A percentile compares a stretch with the other conserved stretches of the same genome.
These are phyloP conservation scores for Ascochyta viciae-villosae DNA, from an alignment of 2,329 filamentous ascomycete species.

Conservation along the genomic window DNA sequence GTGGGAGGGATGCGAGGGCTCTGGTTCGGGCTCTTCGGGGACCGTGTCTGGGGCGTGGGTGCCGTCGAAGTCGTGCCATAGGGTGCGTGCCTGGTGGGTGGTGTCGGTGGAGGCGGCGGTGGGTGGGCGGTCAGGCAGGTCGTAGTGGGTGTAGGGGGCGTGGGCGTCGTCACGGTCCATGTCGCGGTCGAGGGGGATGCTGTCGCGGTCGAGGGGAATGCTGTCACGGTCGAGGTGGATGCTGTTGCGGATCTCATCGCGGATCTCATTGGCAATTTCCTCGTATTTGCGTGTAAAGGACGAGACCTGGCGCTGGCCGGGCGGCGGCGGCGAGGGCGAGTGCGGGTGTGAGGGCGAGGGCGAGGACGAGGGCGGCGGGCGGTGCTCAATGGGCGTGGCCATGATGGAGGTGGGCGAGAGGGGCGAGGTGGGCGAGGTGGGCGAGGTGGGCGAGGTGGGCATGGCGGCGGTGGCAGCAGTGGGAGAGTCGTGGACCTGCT, in stretches of 20 bases:
- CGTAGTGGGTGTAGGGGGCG: constrained; percentile 9
- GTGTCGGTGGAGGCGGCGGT: constrained; percentile 67
- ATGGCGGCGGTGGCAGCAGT: neutral
- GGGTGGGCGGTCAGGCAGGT: constrained; percentile 52
- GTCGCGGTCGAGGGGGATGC: neutral
- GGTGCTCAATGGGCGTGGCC: constrained; percentile 9
- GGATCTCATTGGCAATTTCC: constrained; percentile 45
- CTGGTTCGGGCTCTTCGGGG: constrained; percentile 38
- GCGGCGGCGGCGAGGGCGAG: constrained; percentile 14
- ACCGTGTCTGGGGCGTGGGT: constrained; percentile 70
- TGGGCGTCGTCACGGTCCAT: constrained; percentile 3
- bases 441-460: constrained; percentile 17
- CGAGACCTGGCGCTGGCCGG: constrained; percentile 39
- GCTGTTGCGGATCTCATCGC: constrained; percentile 39
- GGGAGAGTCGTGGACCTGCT: constrained; percentile 28
- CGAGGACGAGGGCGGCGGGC: constrained; percentile 7
- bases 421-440: constrained; percentile 21
- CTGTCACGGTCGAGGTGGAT: constrained; percentile 8
- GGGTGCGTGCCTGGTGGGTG: constrained; percentile 68
- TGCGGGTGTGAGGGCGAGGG: neutral
- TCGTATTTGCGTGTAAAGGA: constrained; percentile 49
- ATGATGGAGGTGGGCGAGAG: constrained; percentile 22
- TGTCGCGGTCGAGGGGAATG: too few relatives aligned
- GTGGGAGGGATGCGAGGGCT: constrained; percentile 26
- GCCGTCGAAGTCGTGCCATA: constrained; percentile 84